These are phyloP conservation scores for Fusarium penzigii DNA, from an alignment of 2,329 filamentous ascomycete genomes.

Conservation along the genomic window DNA sequence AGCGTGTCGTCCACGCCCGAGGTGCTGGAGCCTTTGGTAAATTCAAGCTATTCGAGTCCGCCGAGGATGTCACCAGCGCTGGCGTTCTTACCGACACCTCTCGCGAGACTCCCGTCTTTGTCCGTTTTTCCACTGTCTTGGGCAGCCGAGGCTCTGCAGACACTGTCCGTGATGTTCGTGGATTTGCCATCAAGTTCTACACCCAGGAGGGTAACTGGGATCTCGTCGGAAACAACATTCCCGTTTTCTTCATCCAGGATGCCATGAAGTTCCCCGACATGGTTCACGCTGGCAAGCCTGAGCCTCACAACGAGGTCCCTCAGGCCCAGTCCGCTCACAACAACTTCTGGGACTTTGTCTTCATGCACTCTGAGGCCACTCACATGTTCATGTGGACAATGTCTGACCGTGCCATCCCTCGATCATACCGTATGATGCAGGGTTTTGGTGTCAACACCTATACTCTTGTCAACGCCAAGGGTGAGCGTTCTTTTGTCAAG, in stretches of 20 bases:
- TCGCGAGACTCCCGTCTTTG: slow-evolving; percentile 47
- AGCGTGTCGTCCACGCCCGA: slow-evolving; percentile 70
- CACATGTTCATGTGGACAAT: slow-evolving; percentile 82
- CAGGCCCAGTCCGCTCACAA: slow-evolving; percentile 72
- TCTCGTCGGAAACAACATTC: slow-evolving; percentile 72
- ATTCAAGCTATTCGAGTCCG: slow-evolving; percentile 67
- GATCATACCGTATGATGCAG: slow-evolving; percentile 82
- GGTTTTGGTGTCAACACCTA: slow-evolving; percentile 84
- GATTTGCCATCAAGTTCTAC: slow-evolving; percentile 69
- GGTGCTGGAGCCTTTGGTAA: slow-evolving; percentile 70
- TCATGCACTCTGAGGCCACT: slow-evolving; percentile 64
- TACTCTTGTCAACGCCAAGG: slow-evolving; percentile 66
- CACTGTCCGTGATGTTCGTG: slow-evolving; percentile 79
- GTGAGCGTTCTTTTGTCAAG: slow-evolving; percentile 73
- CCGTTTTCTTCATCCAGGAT: slow-evolving; percentile 77
- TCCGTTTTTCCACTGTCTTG: slow-evolving; percentile 75
- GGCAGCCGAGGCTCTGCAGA: slow-evolving; percentile 76
- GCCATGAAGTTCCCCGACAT: slow-evolving; percentile 73
- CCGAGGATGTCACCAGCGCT: slow-evolving; percentile 66
- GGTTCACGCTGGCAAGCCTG: slow-evolving; percentile 64
- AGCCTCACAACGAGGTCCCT: slow-evolving; percentile 70
- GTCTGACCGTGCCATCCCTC: slow-evolving; percentile 72
- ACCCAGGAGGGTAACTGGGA: slow-evolving; percentile 79
- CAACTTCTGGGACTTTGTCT: slow-evolving; percentile 77
- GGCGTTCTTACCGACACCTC: slow-evolving; percentile 58